Conservation (phyloP, 2,329 filamentous ascomycete genomes). For the Lomentospora prolificans region DNA sequence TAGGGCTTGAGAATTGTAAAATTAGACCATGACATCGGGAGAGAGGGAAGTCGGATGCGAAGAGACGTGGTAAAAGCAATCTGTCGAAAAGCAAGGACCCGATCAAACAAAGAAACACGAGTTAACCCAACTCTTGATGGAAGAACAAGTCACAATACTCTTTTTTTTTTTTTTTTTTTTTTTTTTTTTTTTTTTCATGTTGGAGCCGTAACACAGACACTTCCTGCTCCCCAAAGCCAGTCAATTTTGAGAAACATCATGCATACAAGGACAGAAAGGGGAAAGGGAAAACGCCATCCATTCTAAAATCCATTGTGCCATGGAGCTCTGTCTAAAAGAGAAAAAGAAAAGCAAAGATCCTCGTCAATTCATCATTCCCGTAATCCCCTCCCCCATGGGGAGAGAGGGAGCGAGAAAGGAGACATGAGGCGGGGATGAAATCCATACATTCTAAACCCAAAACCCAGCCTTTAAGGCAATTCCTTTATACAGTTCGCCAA, state of each 20-base stretch:
- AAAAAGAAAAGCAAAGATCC: neutral
- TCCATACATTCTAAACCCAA: constrained; percentile 5
- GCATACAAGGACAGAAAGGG: neutral
- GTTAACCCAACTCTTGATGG: too few relatives aligned
- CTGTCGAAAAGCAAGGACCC: neutral
- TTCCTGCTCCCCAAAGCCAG: too few relatives aligned
- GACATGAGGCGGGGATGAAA: too few relatives aligned
- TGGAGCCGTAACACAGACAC: too few relatives aligned
- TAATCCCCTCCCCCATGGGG: too few relatives aligned
- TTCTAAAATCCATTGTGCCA: neutral
- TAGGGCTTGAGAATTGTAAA: neutral
- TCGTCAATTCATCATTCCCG: neutral
- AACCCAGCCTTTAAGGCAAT: constrained; percentile 4
- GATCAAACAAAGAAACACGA: too few relatives aligned
- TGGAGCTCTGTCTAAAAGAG: neutral
- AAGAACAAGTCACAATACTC: too few relatives aligned
- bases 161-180: too few relatives aligned
- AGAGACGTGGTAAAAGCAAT: neutral
- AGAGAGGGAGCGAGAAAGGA: too few relatives aligned
- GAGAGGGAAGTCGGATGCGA: neutral
- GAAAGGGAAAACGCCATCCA: constrained; percentile 5
- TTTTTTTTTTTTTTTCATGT: too few relatives aligned
- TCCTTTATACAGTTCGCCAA: constrained; percentile 3
- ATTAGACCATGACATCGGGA: neutral
- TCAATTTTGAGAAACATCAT: too few relatives aligned